Evolutionary conservation across 805 yeast genomes (phyloP).

Genomic region (Schwanniomyces vanrijiae): DNA sequence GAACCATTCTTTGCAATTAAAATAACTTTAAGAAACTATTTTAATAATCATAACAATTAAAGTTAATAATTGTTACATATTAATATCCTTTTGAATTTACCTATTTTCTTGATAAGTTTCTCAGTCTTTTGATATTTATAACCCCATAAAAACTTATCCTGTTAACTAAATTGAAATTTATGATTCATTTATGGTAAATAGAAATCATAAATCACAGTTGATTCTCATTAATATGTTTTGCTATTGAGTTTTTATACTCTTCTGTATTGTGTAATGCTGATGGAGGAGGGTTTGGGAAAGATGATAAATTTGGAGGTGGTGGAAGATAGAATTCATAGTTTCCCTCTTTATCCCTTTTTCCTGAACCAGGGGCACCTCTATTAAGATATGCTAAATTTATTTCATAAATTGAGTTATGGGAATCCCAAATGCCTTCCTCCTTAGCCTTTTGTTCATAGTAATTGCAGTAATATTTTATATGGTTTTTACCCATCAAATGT

Average conservation of each 20-base stretch:
- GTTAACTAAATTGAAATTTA: too few species aligned
- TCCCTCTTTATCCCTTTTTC: slow-evolving; percentile 2
- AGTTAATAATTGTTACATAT: too few species aligned
- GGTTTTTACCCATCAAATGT: slow-evolving; percentile 77
- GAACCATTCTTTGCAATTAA: too few species aligned
- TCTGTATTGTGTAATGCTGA: slow-evolving; percentile 22
- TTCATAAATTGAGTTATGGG: slow-evolving; percentile 33
- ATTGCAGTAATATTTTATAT: slow-evolving; percentile 66
- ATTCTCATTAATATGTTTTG: slow-evolving; percentile 4
- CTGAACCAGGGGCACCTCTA: slow-evolving; percentile 26
- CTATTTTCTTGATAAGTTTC: too few species aligned
- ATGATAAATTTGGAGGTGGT: slow-evolving; percentile 30
- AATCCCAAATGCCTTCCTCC: slow-evolving; percentile 37
- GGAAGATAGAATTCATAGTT: slow-evolving; percentile 18
- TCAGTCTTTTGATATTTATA: too few species aligned
- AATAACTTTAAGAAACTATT: too few species aligned
- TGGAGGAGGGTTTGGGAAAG: slow-evolving; percentile 37
- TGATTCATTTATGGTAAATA: too few species aligned
- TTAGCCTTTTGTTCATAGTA: slow-evolving; percentile 60
- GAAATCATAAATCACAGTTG: not conserved
- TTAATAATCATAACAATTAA: too few species aligned
- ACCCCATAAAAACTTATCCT: too few species aligned
- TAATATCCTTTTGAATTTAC: too few species aligned
- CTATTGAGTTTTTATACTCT: slow-evolving; percentile 22
- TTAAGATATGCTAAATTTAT: slow-evolving; percentile 35